A percentile compares a stretch with the other conserved stretches of the same genome.
These are phyloP conservation scores for Physcia stellaris DNA, from an alignment of 495 filamentous ascomycete genomes.

Conservation along the genomic window DNA sequence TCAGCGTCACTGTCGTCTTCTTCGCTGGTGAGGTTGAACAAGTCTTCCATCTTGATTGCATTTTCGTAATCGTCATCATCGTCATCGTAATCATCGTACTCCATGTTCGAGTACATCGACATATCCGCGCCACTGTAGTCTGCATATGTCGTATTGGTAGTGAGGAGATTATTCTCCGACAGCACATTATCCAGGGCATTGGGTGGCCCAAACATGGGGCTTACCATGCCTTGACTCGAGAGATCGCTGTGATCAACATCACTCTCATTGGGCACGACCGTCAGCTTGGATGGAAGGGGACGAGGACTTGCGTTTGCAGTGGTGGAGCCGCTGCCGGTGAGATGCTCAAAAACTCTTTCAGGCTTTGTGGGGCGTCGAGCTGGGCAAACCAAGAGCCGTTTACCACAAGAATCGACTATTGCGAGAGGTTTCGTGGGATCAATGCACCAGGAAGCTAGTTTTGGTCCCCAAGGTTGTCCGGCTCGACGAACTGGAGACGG, in stretches of 20 bases:
- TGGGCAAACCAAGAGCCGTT: conserved; percentile 55
- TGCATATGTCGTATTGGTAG: conserved; percentile 67
- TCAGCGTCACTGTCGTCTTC: conserved; percentile 42
- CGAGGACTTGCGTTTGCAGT: conserved; percentile 41
- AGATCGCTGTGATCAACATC: conserved; percentile 36
- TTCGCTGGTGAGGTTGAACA: conserved; percentile 53
- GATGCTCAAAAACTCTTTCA: conserved; percentile 7
- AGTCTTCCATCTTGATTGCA: conserved; percentile 52
- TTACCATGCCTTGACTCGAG: conserved; percentile 32
- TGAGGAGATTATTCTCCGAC: conserved; percentile 52
- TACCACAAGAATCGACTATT: conserved; percentile 53
- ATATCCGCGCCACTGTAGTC: conserved; percentile 42
- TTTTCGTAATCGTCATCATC: conserved; percentile 52
- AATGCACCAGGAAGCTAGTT: conserved; percentile 38
- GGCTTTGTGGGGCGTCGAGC: conserved; percentile 20
- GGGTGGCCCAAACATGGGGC: conserved; percentile 52
- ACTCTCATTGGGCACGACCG: conserved; percentile 32
- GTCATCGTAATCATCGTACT: conserved; percentile 38
- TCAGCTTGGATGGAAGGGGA: conserved; percentile 7
- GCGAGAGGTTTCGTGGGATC: conserved; percentile 59
- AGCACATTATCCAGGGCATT: conserved; percentile 48
- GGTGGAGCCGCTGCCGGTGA: conserved; percentile 34
- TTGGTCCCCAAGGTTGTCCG: conserved; percentile 43
- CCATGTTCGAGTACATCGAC: conserved; percentile 22
- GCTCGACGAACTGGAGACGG: conserved; percentile 26